A percentile compares a stretch with the other conserved stretches of the same genome.
Evolutionary conservation across 2,329 filamentous ascomycete species (phyloP).

Genomic region (Penicillium sp.): DNA sequence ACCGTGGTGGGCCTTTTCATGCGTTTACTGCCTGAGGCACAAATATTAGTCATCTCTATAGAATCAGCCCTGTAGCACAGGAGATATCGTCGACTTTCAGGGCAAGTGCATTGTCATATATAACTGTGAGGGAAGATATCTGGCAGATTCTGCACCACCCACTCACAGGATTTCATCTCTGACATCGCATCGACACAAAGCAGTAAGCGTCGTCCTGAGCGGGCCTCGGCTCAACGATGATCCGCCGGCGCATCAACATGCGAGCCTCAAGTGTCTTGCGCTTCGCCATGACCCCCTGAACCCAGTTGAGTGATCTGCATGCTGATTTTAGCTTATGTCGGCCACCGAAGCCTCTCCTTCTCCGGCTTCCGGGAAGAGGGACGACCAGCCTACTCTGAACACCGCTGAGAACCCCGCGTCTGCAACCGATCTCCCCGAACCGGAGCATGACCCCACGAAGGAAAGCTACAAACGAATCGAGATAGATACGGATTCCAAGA

Average conservation of each 20-base stretch:
- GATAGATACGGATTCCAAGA: slow-evolving; percentile 14
- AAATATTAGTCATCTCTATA: slow-evolving; percentile 18
- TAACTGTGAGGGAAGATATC: too few species aligned
- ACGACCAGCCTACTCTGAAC: slow-evolving; percentile 24
- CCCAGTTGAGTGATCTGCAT: slow-evolving; percentile 31
- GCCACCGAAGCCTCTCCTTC: slow-evolving; percentile 27
- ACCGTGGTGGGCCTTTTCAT: slow-evolving; percentile 9
- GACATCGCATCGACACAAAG: too few species aligned
- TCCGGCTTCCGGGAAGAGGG: slow-evolving; percentile 26
- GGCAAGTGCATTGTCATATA: slow-evolving; percentile 1
- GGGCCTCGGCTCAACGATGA: slow-evolving; percentile 35
- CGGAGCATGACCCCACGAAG: slow-evolving; percentile 20
- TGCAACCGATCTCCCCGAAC: slow-evolving; percentile 18
- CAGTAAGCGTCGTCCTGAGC: too few species aligned
- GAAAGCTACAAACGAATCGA: slow-evolving; percentile 11
- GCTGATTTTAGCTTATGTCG: slow-evolving; percentile 45
- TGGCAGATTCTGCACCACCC: too few species aligned
- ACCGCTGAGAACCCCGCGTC: slow-evolving; percentile 25
- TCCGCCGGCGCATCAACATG: slow-evolving; percentile 29
- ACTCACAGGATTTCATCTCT: too few species aligned
- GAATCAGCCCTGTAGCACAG: not conserved
- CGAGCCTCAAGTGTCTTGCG: slow-evolving; percentile 25
- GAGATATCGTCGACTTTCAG: too few species aligned
- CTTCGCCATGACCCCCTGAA: slow-evolving; percentile 10
- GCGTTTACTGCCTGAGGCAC: slow-evolving; percentile 13